Base-by-base conservation (phyloP, 768 basidiomycete genomes). In the Russula brevipes region DNA sequence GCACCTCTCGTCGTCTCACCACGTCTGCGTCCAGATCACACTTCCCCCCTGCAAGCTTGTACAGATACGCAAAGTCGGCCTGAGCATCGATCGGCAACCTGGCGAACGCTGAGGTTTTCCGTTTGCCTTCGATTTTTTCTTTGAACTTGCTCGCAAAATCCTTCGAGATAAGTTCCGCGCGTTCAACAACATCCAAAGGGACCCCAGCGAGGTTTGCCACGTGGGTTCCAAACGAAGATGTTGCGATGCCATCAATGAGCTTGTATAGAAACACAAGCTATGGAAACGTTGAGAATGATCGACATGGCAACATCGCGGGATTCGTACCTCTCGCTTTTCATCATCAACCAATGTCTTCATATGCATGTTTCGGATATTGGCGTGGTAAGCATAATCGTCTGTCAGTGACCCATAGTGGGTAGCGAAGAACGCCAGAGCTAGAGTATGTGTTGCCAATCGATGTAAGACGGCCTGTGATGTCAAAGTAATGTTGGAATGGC, bases 331-430 rank as follows among this genome's bases (percentile, higher is more conserved):
- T 57, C 88, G 84, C 72, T 91, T 92, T 66, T 91, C 89, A 55
- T 98, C 94, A 69, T 98, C 92, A 7, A 98, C 89, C 53, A 91
- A 80, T 0, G 96, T 98, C 19, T 88, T 82, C 97, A 99, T 98
- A 74, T 97, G 87, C 88, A 96, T 96, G 59, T 87, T 91, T 60
- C 91, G 81, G 68, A 98, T 90, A 70, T 95, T 97, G 1, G 91
- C 89, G 71, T 95, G 92, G 69, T 93, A 92, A 2, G 82, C 82
- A 72, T 89, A 98, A 72, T 98, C 96, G 69, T 97, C 92, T 8
- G 96, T 97, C 47, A 98, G 79, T 1, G 94, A 91, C 3, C 94
- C 94, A 68, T 98, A 99, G 74, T 99, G 97, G 0, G 97, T 99
- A 41, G 97, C 96, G 70, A 99, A 99, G 79, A 98, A 97, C 2